Base-by-base conservation (phyloP, 148 eudicot genomes). In the Amaranthus hypochondriacus region DNA sequence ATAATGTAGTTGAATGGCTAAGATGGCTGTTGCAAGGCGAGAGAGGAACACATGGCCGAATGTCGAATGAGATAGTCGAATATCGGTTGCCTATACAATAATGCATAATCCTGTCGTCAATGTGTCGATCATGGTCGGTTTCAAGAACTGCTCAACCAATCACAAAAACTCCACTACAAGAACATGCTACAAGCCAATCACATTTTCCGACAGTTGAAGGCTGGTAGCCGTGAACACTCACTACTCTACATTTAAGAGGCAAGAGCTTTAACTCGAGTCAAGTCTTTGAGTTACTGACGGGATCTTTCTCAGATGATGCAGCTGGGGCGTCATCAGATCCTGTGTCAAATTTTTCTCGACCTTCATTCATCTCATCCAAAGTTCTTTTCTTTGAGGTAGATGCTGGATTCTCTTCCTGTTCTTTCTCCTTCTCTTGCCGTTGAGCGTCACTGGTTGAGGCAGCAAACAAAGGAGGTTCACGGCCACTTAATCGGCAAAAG, bases 401-500 rank as follows among this genome's bases (percentile, higher is more conserved):
- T 10, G 77, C 82, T 13, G 84, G 79, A 81, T 78, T 75, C 53
- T 79, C 89, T 64, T 90, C 85, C 18, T 80, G 56, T 56, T 74
- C 80, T 69, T 83, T 83, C 63, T 80, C 87, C 67, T 83, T 83
- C 63, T 80, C 87, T 59, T 80, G 65, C 51, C 72, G 65, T 48
- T 74, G 86, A 50, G 84, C 51, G 77, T 81, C 89, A 66, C 73
- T 75, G 12, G 78, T 74, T 66, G 87, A 68, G 60, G 78, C 77
- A 62, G 92, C 85, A 77, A 81, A 92, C 49, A 92, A 80, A 72
- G 99, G 94, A 72, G 90, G 87, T 72, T 90, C 96, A 39, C 68
- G 85, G 50, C 99, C 99, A 84, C 99, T 90, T 78, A 95, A 80
- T 66, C 86, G 82, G 82, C 99, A 90, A 68, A 90, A 96, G 14